Evolutionary conservation across 2,329 filamentous ascomycete genomes (phyloP).

Genomic region (Endothia cerciana): DNA sequence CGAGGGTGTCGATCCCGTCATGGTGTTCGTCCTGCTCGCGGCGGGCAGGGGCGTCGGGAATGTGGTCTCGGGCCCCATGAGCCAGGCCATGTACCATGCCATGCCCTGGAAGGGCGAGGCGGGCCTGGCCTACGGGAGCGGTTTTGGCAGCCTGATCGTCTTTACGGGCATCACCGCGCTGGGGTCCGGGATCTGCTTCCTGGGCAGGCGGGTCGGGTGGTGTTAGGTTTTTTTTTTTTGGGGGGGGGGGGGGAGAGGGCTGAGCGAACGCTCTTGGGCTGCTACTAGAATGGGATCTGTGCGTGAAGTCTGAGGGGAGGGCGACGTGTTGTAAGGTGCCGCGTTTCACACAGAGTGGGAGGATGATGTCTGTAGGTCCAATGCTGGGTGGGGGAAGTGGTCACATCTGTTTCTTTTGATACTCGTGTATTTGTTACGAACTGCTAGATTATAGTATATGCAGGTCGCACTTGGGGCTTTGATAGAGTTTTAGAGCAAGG

Average conservation of each 20-base stretch:
- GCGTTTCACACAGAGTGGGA: neutral
- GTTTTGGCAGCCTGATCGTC: constrained; percentile 58
- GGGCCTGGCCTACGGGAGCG: constrained; percentile 51
- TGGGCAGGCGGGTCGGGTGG: constrained; percentile 45
- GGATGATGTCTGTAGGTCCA: neutral
- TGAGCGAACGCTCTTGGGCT: neutral
- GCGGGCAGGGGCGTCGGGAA: constrained; percentile 66
- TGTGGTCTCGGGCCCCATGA: constrained; percentile 59
- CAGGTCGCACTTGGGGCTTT: neutral
- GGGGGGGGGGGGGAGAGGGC: neutral
- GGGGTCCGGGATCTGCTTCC: constrained; percentile 49
- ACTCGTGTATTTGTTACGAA: constrained; percentile 1
- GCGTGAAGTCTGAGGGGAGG: neutral
- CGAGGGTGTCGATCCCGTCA: constrained; percentile 47
- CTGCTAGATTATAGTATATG: neutral
- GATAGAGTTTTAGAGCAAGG: constrained; percentile 2
- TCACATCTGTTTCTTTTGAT: neutral
- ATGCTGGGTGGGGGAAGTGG: neutral
- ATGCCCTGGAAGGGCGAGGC: constrained; percentile 48
- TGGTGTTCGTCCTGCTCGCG: constrained; percentile 62
- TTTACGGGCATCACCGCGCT: constrained; percentile 59
- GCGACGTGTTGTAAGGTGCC: neutral
- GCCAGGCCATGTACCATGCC: constrained; percentile 53
- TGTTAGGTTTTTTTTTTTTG: constrained; percentile 33
- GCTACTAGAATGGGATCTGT: neutral